Evolutionary conservation across 352 stramenopile species (phyloP).

Genomic region (Phytophthora sansomeana): DNA sequence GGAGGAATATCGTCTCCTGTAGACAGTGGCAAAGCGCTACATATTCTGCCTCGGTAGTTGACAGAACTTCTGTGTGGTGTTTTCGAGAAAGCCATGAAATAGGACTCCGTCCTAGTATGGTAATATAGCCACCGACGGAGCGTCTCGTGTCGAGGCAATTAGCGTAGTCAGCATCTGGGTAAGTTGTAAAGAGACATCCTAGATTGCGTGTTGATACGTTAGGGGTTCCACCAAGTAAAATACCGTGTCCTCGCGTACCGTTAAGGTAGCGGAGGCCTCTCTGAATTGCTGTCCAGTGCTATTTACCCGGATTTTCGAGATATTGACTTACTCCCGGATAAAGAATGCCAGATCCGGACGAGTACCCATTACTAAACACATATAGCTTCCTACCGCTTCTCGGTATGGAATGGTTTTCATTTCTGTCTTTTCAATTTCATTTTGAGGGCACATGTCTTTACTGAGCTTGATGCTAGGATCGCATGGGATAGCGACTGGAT

Average conservation of each 20-base stretch:
- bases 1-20: too few species aligned
- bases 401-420: neutral
- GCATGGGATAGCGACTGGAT: constrained; percentile 5
- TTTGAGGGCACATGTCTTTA: neutral
- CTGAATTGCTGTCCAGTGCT: constrained; percentile 17
- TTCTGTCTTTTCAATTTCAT: neutral
- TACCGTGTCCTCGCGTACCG: neutral
- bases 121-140: constrained; percentile 6
- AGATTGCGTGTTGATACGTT: neutral
- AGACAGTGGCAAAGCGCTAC: too few species aligned
- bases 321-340: constrained; percentile 26
- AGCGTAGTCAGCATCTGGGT: neutral
- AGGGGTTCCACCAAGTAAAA: neutral
- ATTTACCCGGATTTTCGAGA: constrained; percentile 21
- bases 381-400: constrained; percentile 16
- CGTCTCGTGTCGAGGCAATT: constrained; percentile 1
- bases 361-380: constrained; percentile 24
- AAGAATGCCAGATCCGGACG: constrained; percentile 16
- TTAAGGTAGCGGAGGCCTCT: constrained; percentile 13
- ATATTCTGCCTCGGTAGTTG: neutral
- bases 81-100: constrained; percentile 10
- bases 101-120: neutral
- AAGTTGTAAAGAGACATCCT: neutral
- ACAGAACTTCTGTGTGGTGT: constrained; percentile 2
- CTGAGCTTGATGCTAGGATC: constrained; percentile 13